Conservation (phyloP, 73 alveolate genomes). For the Symbiodinium pilosum region DNA sequence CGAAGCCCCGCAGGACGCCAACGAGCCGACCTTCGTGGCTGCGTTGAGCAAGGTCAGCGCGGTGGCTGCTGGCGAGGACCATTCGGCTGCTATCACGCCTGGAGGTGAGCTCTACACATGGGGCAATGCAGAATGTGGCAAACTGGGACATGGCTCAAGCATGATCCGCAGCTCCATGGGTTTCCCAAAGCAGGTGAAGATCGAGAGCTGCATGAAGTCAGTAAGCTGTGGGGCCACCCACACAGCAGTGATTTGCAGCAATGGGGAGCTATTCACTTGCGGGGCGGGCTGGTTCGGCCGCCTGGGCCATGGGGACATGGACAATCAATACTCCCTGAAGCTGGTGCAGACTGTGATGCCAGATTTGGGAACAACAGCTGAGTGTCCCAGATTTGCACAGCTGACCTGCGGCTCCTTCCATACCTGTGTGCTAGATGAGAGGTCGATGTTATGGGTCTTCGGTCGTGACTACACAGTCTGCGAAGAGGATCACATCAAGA, state of each 20-base stretch:
- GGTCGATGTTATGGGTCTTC: slow-evolving; percentile 25
- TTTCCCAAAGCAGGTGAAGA: slow-evolving; percentile 55
- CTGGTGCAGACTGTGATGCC: not conserved
- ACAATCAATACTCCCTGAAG: slow-evolving; percentile 53
- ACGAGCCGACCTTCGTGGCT: slow-evolving; percentile 78
- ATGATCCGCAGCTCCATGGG: slow-evolving; percentile 78
- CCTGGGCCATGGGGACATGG: slow-evolving; percentile 75
- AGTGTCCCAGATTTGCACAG: slow-evolving; percentile 31
- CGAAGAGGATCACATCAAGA: slow-evolving; percentile 57
- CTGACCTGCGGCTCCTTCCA: slow-evolving; percentile 77
- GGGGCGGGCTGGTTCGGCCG: slow-evolving; percentile 91
- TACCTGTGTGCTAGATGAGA: slow-evolving; percentile 21
- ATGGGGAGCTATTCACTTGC: slow-evolving; percentile 59
- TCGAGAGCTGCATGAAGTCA: slow-evolving; percentile 33
- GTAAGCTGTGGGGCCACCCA: slow-evolving; percentile 30
- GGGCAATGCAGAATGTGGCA: slow-evolving; percentile 91
- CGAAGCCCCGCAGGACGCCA: too few species aligned
- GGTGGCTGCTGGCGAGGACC: slow-evolving; percentile 84
- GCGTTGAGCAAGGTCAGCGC: slow-evolving; percentile 28
- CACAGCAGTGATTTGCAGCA: slow-evolving; percentile 38
- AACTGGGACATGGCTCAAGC: slow-evolving; percentile 83
- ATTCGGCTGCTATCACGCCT: slow-evolving; percentile 56
- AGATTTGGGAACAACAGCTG: not conserved
- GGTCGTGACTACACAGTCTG: slow-evolving; percentile 72
- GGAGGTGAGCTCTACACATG: slow-evolving; percentile 85